Base-by-base conservation (phyloP, 2,329 filamentous ascomycete species). In the Akanthomyces muscarius region DNA sequence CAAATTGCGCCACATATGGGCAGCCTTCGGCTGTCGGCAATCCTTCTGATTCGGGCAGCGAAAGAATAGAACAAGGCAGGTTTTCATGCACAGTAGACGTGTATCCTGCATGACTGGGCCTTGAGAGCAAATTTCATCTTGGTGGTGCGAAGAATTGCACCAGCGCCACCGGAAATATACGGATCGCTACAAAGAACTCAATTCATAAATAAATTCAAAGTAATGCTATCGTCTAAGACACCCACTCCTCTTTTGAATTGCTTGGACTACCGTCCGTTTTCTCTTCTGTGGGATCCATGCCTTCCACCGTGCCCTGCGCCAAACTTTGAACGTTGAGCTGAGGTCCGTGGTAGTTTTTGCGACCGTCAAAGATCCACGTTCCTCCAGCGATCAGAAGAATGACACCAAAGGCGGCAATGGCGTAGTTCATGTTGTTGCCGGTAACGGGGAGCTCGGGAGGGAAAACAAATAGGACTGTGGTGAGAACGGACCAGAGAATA, bases 371-470 rank as follows among this genome's bases (percentile, higher is more conserved):
- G 8, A 81, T 66, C 80, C 80, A 83, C 5, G 78, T 80, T 0
- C 71, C 54, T 1, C 70, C 71, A 0, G 80, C 72, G 21, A 83
- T 80, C 18, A 80, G 55, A 1, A 83, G 66, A 16, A 82, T 80
- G 38, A 82, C 69, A 1, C 77, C 79, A 66, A 82, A 81, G 0
- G 80, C 79, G 13, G 78, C 80, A 28, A 82, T 70, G 50, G 75
- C 78, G 68, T 83, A 82, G 69, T 82, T 92, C 89, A 92, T 92
- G 75, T 84, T 91, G 67, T 76, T 84, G 0, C 81, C 79, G 0
- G 85, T 86, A 2, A 88, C 86, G 0, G 87, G 88, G 23, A 64
- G 47, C 41, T 54, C 59, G 21, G 63, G 59, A 5, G 63, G 63
- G 59, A 64, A 64, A 7, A 64, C 59, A 23, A 64, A 64, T 1